Percentiles rank a stretch among this genome's conserved stretches.
These are phyloP conservation scores for Leccinellum rugosiceps DNA, from an alignment of 768 basidiomycete genomes.

Conservation along the genomic window DNA sequence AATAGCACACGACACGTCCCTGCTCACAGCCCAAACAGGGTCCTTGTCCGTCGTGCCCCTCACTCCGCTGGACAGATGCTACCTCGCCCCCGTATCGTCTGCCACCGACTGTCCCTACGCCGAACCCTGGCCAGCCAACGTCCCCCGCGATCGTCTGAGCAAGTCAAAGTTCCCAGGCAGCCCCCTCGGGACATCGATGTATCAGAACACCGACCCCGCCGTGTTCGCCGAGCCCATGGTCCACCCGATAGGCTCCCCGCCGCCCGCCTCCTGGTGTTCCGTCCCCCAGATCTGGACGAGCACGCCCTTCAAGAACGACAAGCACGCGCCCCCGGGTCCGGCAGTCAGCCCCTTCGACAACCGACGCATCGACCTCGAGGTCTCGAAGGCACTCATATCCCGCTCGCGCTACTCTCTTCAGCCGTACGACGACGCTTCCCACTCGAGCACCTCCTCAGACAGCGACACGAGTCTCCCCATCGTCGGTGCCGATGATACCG, in stretches of 20 bases:
- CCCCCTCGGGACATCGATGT: constrained; percentile 21
- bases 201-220: not conserved
- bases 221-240: constrained; percentile 1
- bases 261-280: constrained; percentile 14
- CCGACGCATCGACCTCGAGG: not conserved
- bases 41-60: constrained; percentile 17
- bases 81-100: constrained; percentile 16
- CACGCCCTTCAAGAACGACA: constrained; percentile 17
- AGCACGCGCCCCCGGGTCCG: not conserved
- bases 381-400: constrained; percentile 20
- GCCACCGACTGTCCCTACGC: constrained; percentile 20
- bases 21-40: no score
- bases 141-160: constrained; percentile 1
- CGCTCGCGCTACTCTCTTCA: constrained; percentile 15
- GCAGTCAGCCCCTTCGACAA: constrained; percentile 1
- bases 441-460: constrained; percentile 6
- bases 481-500: not conserved
- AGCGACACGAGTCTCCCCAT: not conserved
- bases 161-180: constrained; percentile 15
- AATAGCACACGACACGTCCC: no score
- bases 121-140: constrained; percentile 19
- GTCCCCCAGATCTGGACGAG: constrained; percentile 23
- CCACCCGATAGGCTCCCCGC: constrained; percentile 5
- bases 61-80: constrained; percentile 24
- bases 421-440: constrained; percentile 11